A percentile compares a stretch with the other conserved stretches of the same genome.
Evolutionary conservation across 1,284 basidiomycete species (phyloP).

Genomic region (Amylostereum areolatum): DNA sequence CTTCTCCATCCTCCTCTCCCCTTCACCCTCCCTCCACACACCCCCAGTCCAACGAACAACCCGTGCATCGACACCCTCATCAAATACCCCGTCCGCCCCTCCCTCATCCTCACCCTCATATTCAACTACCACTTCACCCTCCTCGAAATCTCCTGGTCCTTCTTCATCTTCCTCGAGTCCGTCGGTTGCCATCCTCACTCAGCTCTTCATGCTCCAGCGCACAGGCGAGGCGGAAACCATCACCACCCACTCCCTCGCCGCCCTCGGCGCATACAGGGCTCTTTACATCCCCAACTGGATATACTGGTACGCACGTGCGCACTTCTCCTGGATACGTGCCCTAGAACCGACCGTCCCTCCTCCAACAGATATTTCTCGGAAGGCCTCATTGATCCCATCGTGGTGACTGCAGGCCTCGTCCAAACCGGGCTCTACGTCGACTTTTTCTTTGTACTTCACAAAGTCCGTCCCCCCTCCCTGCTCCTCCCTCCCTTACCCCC

Average conservation of each 20-base stretch:
- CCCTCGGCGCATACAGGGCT: constrained; percentile 88
- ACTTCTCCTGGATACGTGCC: constrained; percentile 48
- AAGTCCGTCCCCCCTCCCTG: constrained; percentile 40
- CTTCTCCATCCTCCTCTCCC: constrained; percentile 81
- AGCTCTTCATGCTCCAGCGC: constrained; percentile 96
- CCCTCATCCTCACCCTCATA: constrained; percentile 73
- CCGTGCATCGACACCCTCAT: constrained; percentile 98
- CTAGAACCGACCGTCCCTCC: not conserved
- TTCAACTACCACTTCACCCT: constrained; percentile 86
- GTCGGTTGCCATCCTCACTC: constrained; percentile 94
- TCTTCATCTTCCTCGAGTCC: constrained; percentile 95
- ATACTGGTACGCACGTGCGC: constrained; percentile 63
- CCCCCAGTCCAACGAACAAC: constrained; percentile 84
- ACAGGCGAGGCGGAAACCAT: constrained; percentile 99
- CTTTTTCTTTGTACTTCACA: constrained; percentile 89
- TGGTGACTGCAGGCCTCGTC: constrained; percentile 88
- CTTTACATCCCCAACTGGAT: constrained; percentile 99
- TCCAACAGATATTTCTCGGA: constrained; percentile 79
- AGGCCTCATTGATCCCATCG: constrained; percentile 85
- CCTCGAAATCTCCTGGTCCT: constrained; percentile 87
- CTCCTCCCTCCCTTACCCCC: constrained; percentile 20
- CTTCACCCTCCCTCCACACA: constrained; percentile 84
- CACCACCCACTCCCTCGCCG: constrained; percentile 97
- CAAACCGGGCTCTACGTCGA: constrained; percentile 97
- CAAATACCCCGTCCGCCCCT: constrained; percentile 87